A percentile compares a stretch with the other conserved stretches of the same genome.
Conservation (phyloP, 345 rosid genomes). For the Euphorbia pulcherrima region DNA sequence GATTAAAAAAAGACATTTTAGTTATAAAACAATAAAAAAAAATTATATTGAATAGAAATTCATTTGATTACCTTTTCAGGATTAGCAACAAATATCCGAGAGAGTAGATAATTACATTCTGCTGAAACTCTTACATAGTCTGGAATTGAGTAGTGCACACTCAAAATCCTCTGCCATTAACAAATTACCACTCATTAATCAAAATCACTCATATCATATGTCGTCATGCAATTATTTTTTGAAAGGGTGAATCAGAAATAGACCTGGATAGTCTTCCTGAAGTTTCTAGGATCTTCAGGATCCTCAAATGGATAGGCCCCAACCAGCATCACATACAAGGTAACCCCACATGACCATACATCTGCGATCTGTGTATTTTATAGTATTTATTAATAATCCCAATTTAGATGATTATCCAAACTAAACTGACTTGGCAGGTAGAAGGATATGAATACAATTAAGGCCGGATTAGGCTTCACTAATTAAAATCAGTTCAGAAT, state of each 20-base stretch:
- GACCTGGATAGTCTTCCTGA: conserved; percentile 27
- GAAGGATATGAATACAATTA: no score
- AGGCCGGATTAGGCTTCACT: no score
- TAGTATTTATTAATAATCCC: background rate
- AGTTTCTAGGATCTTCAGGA: conserved; percentile 30
- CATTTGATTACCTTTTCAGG: conserved; percentile 60
- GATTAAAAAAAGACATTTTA: no score
- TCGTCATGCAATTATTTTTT: no score
- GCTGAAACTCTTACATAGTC: conserved; percentile 72
- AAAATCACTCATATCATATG: background rate
- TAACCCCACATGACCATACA: conserved; percentile 33
- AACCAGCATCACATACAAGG: conserved; percentile 29
- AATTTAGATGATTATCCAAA: no score
- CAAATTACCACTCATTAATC: background rate
- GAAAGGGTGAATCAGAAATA: background rate
- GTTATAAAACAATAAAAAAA: background rate
- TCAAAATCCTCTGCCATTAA: conserved; percentile 71
- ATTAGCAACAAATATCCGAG: conserved; percentile 71
- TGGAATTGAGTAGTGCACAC: conserved; percentile 82
- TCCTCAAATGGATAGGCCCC: conserved; percentile 30
- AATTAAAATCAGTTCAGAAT: no score
- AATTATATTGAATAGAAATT: no score
- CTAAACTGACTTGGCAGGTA: no score
- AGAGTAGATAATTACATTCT: conserved; percentile 74
- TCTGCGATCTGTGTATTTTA: conserved; percentile 17